A percentile compares a stretch with the other conserved stretches of the same genome.
phyloP scores from a whole-genome alignment of 768 basidiomycete genomes.

The Lactarius evosmus region DNA sequence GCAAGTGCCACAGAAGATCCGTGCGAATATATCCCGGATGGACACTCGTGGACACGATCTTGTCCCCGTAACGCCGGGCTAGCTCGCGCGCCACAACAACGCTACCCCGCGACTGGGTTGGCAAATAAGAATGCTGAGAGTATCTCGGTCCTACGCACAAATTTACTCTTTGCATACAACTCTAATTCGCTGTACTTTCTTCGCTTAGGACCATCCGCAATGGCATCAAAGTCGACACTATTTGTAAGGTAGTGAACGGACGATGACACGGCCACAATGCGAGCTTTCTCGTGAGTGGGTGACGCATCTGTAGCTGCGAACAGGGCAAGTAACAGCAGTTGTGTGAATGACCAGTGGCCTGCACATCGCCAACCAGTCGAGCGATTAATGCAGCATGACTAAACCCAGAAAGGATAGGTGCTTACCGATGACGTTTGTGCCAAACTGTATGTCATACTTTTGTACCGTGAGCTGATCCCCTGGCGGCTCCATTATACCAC shows the following conservation, averaged over 20 bases:
- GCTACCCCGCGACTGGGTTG: constrained; percentile 35
- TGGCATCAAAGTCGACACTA: constrained; percentile 40
- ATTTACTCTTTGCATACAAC: constrained; percentile 42
- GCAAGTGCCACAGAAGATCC: constrained; percentile 17
- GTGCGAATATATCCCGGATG: too few species aligned
- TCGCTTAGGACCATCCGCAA: constrained; percentile 33
- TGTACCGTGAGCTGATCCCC: constrained; percentile 42
- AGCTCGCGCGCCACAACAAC: constrained; percentile 46
- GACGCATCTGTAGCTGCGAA: constrained; percentile 39
- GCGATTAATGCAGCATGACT: background rate
- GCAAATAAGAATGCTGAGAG: background rate
- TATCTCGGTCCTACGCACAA: constrained; percentile 36
- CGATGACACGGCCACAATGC: constrained; percentile 50
- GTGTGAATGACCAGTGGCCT: constrained; percentile 63
- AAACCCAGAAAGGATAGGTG: background rate
- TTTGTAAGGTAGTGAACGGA: constrained; percentile 35
- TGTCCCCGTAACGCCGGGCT: constrained; percentile 44
- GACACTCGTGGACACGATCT: too few species aligned
- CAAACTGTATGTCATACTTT: constrained; percentile 55
- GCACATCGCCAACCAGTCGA: background rate
- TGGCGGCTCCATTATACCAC: constrained; percentile 48
- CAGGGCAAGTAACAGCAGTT: constrained; percentile 48
- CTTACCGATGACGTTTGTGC: constrained; percentile 52
- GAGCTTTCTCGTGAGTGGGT: constrained; percentile 41
- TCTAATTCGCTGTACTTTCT: constrained; percentile 15